A percentile compares a stretch with the other conserved stretches of the same genome.
These are phyloP conservation scores for Pseudocercospora macadamiae DNA, from an alignment of 2,329 filamentous ascomycete species.

Conservation along the genomic window DNA sequence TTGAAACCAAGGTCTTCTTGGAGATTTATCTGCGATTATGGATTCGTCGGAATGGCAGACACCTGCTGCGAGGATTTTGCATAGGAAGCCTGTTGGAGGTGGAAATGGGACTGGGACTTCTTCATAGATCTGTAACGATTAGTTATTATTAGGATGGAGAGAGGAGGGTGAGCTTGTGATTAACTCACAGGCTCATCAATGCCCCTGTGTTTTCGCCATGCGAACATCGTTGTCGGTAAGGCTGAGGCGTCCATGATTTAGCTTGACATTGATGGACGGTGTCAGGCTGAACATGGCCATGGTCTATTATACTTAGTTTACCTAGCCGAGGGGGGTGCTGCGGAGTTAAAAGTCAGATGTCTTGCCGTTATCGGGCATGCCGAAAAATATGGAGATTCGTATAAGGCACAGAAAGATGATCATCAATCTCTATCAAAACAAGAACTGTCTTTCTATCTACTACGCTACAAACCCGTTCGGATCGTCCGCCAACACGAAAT, in stretches of 20 bases:
- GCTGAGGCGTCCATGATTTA: neutral
- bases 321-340: no score
- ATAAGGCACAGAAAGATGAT: no score
- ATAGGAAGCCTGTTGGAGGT: conserved; percentile 34
- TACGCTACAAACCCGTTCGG: neutral
- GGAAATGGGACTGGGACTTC: conserved; percentile 35
- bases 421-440: neutral
- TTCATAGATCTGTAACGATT: neutral
- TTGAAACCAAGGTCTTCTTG: conserved; percentile 36
- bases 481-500: conserved; percentile 3
- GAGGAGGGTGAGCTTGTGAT: conserved; percentile 10
- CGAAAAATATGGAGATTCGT: no score
- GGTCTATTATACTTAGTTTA: no score
- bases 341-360: no score
- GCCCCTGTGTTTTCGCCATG: conserved; percentile 43
- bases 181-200: conserved; percentile 34
- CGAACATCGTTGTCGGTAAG: conserved; percentile 38
- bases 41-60: conserved; percentile 42
- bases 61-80: conserved; percentile 42
- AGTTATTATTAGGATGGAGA: neutral
- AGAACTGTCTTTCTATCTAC: no score
- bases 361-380: no score
- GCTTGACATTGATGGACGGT: neutral
- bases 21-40: conserved; percentile 32
- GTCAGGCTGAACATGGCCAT: neutral